A percentile compares a stretch with the other conserved stretches of the same genome.
phyloP scores from a whole-genome alignment of 2,329 filamentous ascomycete species.

The Talaromyces sp. region DNA sequence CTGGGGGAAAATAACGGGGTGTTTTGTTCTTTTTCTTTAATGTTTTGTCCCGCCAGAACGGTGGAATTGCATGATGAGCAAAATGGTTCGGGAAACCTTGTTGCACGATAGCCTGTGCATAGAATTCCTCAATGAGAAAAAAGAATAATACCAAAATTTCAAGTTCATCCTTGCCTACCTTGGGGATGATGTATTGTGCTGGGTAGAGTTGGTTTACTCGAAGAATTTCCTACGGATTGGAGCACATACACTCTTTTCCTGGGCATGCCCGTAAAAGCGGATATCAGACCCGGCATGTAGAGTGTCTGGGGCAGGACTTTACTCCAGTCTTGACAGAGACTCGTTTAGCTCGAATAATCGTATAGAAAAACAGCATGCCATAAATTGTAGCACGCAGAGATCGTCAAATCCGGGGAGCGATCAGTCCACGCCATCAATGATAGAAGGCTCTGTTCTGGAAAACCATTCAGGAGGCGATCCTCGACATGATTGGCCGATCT shows the following conservation, averaged over 20 bases:
- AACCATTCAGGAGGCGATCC: slow-evolving; percentile 2
- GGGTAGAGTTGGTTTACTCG: background rate
- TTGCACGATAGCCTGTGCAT: slow-evolving; percentile 40
- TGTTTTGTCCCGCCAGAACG: slow-evolving; percentile 30
- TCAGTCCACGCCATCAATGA: too few species aligned
- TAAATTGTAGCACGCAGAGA: background rate
- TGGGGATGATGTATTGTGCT: too few species aligned
- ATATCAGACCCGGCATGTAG: background rate
- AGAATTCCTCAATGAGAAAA: slow-evolving; percentile 47
- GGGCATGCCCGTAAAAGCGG: background rate
- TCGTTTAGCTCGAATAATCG: background rate
- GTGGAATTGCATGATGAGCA: slow-evolving; percentile 40
- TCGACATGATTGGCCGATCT: slow-evolving; percentile 17
- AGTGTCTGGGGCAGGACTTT: background rate
- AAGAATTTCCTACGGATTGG: background rate
- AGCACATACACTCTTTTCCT: background rate
- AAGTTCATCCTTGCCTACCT: slow-evolving; percentile 20
- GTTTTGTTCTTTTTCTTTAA: slow-evolving; percentile 31
- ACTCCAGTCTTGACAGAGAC: background rate
- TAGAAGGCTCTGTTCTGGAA: background rate
- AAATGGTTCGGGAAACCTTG: slow-evolving; percentile 41
- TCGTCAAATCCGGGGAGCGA: background rate
- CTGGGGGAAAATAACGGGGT: slow-evolving; percentile 36
- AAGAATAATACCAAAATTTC: slow-evolving; percentile 33
- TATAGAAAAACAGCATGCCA: background rate